phyloP scores from a whole-genome alignment of 2,329 filamentous ascomycete species.

The Fusarium napiforme region DNA sequence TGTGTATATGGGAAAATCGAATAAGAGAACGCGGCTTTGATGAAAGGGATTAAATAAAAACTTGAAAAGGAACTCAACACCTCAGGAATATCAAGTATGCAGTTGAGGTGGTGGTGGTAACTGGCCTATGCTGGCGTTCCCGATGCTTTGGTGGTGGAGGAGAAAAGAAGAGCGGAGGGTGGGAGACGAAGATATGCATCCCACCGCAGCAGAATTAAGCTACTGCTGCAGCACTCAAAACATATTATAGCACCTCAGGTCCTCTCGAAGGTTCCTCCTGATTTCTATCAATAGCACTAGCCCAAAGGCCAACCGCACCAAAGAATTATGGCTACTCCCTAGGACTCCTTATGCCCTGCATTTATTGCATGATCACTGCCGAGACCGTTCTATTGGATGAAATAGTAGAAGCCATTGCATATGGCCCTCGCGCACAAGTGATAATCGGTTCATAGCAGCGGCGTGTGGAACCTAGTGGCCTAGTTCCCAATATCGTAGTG shows the following conservation, averaged over 20 bases:
- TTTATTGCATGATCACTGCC: background rate
- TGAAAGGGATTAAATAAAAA: background rate
- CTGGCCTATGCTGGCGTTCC: background rate
- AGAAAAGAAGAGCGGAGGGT: background rate
- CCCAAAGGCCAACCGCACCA: background rate
- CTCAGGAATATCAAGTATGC: background rate
- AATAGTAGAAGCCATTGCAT: background rate
- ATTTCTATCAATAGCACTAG: background rate
- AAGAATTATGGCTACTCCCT: background rate
- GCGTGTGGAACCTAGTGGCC: background rate
- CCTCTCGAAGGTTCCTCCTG: background rate
- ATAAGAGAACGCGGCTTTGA: background rate
- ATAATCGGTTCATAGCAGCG: background rate
- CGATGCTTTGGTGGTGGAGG: background rate
- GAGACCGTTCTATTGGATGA: too few relatives aligned
- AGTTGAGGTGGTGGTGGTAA: background rate
- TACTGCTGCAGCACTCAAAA: slow-evolving; percentile 2
- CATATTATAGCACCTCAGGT: background rate
- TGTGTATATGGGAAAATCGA: background rate
- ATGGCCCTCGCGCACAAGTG: background rate
- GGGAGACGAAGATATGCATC: background rate
- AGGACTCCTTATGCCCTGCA: background rate
- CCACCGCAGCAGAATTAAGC: background rate
- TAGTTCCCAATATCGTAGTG: background rate
- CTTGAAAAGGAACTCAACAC: too few relatives aligned